Base-by-base conservation (phyloP, 1,139 yeast species). In the Suhomyces atakaporum region DNA sequence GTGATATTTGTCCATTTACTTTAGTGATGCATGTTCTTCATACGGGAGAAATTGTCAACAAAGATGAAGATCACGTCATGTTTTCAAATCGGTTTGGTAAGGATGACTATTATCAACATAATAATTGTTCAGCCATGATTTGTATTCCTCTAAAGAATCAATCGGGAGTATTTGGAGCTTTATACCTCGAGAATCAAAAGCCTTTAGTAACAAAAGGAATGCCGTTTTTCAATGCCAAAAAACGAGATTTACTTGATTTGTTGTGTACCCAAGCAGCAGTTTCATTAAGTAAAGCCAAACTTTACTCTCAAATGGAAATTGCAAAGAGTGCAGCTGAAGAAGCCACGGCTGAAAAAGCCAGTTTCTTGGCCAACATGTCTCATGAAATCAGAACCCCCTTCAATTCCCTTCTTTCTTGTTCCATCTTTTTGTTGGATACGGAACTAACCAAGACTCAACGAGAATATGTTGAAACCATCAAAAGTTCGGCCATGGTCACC, bases 301-400 rank as follows among this genome's bases (percentile, higher is more conserved):
- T 77, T 12, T 75, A 75, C 45, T 54, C 63, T 8, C 77, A 73
- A 46, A 73, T 77, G 72, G 76, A 71, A 46, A 42, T 69, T 16
- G 81, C 82, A 4, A 76, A 74, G 49, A 61, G 65, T 42, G 74
- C 79, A 2, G 82, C 82, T 1, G 81, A 77, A 46, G 80, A 74
- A 37, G 81, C 82, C 1, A 77, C 80, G 0, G 77, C 75, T 4
- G 81, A 75, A 45, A 77, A 75, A 56, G 79, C 81, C 2, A 70
- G 77, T 35, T 77, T 77, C 45, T 51, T 77, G 36, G 80, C 81
- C n/a, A 76, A 76, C 43, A 76, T 77, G 81, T 73, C 79, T 1
- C 80, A 77, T 50, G 82, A 77, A 49, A 76, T 77, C 33, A 56
- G 82, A 42, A 77, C 82, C 1, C 82, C 81, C 0, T 76, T 77